Conservation (phyloP, 2,329 filamentous ascomycete genomes). For the Pseudogymnoascus sp. region DNA sequence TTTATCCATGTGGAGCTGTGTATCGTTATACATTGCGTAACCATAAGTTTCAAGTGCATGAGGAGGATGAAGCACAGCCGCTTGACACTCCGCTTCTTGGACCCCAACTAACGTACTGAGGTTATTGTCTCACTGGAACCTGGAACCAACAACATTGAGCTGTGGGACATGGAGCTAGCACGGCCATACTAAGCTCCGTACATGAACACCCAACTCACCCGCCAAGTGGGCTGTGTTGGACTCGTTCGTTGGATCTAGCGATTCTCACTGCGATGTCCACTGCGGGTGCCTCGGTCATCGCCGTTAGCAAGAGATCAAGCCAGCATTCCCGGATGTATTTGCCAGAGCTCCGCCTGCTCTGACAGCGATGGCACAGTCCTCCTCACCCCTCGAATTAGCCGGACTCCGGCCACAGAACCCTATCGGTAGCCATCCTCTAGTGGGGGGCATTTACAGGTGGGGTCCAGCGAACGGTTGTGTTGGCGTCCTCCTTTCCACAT, state of each 20-base stretch:
- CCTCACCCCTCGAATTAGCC: not conserved
- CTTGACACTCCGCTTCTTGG: conserved; percentile 3
- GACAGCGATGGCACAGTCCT: conserved; percentile 6
- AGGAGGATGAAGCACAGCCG: not conserved
- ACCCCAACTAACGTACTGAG: not conserved
- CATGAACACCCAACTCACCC: not conserved
- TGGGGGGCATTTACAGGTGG: not conserved
- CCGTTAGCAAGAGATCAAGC: not conserved
- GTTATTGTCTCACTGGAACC: not conserved
- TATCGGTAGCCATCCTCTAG: conserved; percentile 1
- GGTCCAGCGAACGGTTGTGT: not conserved
- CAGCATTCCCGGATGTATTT: not conserved
- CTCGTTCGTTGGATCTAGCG: too few relatives aligned
- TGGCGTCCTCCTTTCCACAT: not conserved
- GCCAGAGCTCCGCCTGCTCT: not conserved
- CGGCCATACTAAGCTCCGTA: not conserved
- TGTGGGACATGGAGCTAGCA: not conserved
- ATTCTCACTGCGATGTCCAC: not conserved
- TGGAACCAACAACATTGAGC: not conserved
- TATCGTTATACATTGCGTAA: not conserved
- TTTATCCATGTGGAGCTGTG: conserved; percentile 4
- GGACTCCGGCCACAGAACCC: not conserved
- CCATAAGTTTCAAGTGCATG: not conserved
- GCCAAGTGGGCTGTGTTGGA: not conserved
- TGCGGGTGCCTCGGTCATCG: not conserved